Evolutionary conservation across 2,329 filamentous ascomycete genomes (phyloP), one percentile per base, ranked within the genome.

Genomic region (Alternaria panax): DNA sequence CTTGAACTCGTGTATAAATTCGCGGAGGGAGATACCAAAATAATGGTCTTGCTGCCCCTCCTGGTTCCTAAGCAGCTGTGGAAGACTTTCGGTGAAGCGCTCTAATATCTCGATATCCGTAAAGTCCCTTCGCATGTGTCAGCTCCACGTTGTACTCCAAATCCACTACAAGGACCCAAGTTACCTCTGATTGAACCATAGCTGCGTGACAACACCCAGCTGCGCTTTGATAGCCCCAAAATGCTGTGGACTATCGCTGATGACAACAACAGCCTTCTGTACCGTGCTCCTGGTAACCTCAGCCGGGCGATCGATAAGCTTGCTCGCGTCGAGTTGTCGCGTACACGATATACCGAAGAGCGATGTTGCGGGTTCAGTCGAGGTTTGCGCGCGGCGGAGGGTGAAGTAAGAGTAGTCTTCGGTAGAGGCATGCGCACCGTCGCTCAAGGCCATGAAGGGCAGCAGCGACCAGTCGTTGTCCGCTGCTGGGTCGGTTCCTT

Each of bases 391-490:
- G 54, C 88, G 87, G 59, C 92, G 85, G 51, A 99, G 88, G 8
- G 94, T 98, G 78, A 99, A 99, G 82, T 99, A 99, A 51, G 93
- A 97, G 82, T 98, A 99, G 80, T 98, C 95, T 80, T 99, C 95
- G 58, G 90, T 90, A 22, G 92, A 89, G 56, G 93, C 89, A 83
- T 99, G 95, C 54, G 95, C 95, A 53, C 95, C 95, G 77, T 99
- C 95, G 58, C 92, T 95, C 73, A 99, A 81, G 25, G 95, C 95
- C 92, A 98, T 97, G 79, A 99, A 99, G 0, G 95, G 93, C 62
- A 99, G 84, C 68, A 97, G 80, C 27, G 89, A 86, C 95, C 95
- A 99, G 75, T 95, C 92, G 80, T 96, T 94, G 59, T 93, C 90
- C 45, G 80, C 83, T 4, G 91, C 91, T 11, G 94, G 92, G 78